Percentiles rank a stretch among this genome's conserved stretches.
phyloP scores from a whole-genome alignment of 78 protist species.

The Dictyostelium intermedium region DNA sequence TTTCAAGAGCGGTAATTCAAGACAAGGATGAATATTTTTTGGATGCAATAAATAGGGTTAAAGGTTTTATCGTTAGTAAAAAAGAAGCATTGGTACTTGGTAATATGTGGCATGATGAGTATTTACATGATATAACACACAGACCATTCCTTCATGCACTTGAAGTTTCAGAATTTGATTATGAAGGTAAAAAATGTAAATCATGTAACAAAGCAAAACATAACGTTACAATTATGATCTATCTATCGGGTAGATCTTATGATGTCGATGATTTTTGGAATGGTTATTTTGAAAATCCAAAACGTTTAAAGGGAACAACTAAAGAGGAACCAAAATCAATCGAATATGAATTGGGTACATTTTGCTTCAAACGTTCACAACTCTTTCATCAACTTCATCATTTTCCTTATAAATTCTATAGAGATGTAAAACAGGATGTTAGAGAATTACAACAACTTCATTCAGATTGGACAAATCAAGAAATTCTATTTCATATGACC shows the following conservation, averaged over 20 bases:
- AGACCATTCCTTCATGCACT: background rate
- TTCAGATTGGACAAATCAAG: slow-evolving; percentile 4
- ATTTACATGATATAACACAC: background rate
- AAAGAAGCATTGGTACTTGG: slow-evolving; percentile 48
- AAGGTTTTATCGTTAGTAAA: background rate
- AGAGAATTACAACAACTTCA: background rate
- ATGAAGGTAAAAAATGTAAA: background rate
- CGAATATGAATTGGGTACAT: slow-evolving; percentile 46
- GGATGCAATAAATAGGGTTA: slow-evolving; percentile 10
- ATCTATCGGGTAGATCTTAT: slow-evolving; percentile 36
- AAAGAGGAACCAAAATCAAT: background rate
- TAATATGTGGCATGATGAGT: slow-evolving; percentile 48
- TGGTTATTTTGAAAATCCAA: slow-evolving; percentile 35
- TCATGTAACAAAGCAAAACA: slow-evolving; percentile 51
- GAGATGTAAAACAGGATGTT: slow-evolving; percentile 11
- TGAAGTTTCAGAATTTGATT: background rate
- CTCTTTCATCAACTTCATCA: slow-evolving; percentile 63
- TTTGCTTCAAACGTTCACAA: slow-evolving; percentile 36
- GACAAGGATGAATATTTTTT: background rate
- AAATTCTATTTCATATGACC: background rate
- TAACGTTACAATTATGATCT: background rate
- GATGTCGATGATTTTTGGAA: slow-evolving; percentile 51
- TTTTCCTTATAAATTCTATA: slow-evolving; percentile 36
- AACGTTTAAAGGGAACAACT: background rate
- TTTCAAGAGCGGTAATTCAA: slow-evolving; percentile 6